Evolutionary conservation across 129 eudicot species (phyloP).

Genomic region (Deinandra increscens): DNA sequence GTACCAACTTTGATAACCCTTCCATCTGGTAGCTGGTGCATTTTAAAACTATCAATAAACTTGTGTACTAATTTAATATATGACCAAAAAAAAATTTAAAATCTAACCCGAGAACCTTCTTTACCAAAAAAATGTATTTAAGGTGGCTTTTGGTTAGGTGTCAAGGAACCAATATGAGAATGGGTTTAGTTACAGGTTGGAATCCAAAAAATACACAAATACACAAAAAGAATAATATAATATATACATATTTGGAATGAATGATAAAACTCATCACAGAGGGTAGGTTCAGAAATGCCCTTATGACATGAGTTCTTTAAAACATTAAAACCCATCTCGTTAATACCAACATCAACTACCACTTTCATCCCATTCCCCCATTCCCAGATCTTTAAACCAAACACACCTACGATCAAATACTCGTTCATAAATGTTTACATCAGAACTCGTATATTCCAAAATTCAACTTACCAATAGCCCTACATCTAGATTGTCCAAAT

Average conservation of each 20-base stretch:
- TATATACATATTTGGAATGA: neutral
- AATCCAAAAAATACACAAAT: no score
- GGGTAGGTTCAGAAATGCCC: neutral
- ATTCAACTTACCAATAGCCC: neutral
- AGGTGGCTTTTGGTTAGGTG: no score
- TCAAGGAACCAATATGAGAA: no score
- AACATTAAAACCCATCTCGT: neutral
- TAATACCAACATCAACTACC: neutral
- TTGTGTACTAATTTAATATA: neutral
- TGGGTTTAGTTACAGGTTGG: no score
- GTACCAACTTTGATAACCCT: conserved; percentile 96
- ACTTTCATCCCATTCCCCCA: conserved; percentile 2
- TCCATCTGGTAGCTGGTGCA: conserved; percentile 91
- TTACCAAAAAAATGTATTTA: no score
- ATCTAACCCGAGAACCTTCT: no score
- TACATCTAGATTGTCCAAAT: neutral
- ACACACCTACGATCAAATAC: neutral
- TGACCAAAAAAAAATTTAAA: no score
- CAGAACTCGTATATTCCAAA: conserved; percentile 4
- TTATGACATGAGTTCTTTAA: neutral
- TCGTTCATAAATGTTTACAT: neutral
- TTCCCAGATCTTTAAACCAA: neutral
- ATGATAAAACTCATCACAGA: neutral
- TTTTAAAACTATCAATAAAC: conserved; percentile 18
- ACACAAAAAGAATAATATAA: no score